Percentiles rank a stretch among this genome's conserved stretches.
Evolutionary conservation across 495 filamentous ascomycete genomes (phyloP).

Genomic region (Hyphodiscus hymeniophilus): DNA sequence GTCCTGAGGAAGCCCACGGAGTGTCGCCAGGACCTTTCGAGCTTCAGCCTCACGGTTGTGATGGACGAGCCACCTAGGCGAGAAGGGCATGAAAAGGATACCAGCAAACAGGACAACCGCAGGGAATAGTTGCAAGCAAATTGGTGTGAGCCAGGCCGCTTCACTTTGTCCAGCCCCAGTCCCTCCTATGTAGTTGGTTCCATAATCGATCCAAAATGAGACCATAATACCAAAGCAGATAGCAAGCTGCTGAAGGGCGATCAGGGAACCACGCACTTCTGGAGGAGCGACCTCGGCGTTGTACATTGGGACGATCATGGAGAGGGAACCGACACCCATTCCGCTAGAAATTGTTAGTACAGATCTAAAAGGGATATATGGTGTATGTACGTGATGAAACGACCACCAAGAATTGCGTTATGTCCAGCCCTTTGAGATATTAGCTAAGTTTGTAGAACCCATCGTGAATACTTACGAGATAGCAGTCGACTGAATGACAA

Average conservation of each 20-base stretch:
- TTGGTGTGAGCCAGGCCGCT: slow-evolving; percentile 60
- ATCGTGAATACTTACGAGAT: slow-evolving; percentile 22
- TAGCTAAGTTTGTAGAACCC: neutral
- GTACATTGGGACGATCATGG: slow-evolving; percentile 60
- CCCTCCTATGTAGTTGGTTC: slow-evolving; percentile 72
- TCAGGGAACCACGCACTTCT: slow-evolving; percentile 58
- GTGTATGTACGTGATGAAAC: slow-evolving; percentile 55
- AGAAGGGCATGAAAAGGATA: slow-evolving; percentile 78
- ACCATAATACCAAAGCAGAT: slow-evolving; percentile 80
- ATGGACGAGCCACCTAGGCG: slow-evolving; percentile 71
- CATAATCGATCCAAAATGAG: slow-evolving; percentile 79
- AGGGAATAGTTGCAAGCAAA: slow-evolving; percentile 53
- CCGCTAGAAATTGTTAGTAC: slow-evolving; percentile 28
- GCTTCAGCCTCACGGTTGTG: slow-evolving; percentile 66
- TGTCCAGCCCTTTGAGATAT: slow-evolving; percentile 31
- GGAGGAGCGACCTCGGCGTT: slow-evolving; percentile 60
- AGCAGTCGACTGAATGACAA: slow-evolving; percentile 63
- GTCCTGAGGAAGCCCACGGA: slow-evolving; percentile 52
- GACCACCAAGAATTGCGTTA: slow-evolving; percentile 58
- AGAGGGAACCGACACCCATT: slow-evolving; percentile 64
- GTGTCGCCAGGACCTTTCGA: slow-evolving; percentile 53
- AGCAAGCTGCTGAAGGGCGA: slow-evolving; percentile 72
- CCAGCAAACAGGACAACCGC: slow-evolving; percentile 54
- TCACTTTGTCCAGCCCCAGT: slow-evolving; percentile 52
- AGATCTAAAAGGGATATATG: neutral